Conservation (phyloP, 495 filamentous ascomycete genomes). For the Neurospora discreta region DNA sequence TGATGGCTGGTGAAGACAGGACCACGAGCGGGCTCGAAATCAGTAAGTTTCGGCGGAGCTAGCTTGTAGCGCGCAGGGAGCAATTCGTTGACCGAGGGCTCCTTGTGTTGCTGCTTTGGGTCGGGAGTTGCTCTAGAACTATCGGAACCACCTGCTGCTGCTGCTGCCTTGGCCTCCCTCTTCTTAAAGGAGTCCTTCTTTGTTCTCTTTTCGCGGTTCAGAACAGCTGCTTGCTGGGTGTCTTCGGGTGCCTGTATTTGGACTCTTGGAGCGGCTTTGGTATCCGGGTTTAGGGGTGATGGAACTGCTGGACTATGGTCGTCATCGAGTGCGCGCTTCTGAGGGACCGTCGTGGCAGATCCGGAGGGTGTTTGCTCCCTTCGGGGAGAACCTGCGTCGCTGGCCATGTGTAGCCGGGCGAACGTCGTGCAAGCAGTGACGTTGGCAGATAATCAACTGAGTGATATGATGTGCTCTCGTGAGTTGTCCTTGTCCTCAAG, state of each 20-base stretch:
- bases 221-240: constrained; percentile 23
- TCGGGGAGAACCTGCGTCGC: constrained; percentile 24
- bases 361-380: constrained; percentile 31
- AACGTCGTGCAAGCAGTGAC: neutral
- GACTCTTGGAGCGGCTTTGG: constrained; percentile 14
- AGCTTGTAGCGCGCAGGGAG: constrained; percentile 48
- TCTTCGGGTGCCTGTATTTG: constrained; percentile 27
- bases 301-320: constrained; percentile 47
- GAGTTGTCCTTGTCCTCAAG: neutral
- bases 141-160: constrained; percentile 28
- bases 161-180: constrained; percentile 56
- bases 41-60: constrained; percentile 43
- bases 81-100: constrained; percentile 27
- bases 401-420: constrained; percentile 21
- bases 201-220: constrained; percentile 38
- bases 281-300: constrained; percentile 53
- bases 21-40: constrained; percentile 46
- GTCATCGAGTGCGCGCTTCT: constrained; percentile 45
- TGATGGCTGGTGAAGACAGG: constrained; percentile 44
- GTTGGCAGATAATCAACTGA: neutral
- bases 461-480: neutral
- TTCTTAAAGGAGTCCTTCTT: constrained; percentile 72
- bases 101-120: constrained; percentile 43
- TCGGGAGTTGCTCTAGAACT: constrained; percentile 45
- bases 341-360: constrained; percentile 40